Conservation (phyloP, 441 rosid species). For the Syzygium syzygioides region DNA sequence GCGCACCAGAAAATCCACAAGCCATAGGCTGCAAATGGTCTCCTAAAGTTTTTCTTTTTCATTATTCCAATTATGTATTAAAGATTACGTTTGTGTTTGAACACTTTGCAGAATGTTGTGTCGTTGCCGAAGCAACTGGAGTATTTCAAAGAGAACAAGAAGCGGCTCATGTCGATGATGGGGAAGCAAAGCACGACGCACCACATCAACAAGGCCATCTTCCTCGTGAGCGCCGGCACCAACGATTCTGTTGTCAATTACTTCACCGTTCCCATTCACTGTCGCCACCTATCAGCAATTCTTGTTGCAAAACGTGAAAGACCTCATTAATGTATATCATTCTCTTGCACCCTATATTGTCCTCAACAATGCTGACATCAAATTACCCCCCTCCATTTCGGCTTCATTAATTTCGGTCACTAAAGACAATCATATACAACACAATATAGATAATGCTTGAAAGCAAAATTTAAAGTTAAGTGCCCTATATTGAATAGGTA, state of each 20-base stretch:
- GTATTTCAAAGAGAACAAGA: conserved; percentile 62
- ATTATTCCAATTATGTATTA: not conserved
- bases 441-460: not conserved
- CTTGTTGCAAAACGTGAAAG: conserved; percentile 29
- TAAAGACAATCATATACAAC: not conserved
- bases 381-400: not conserved
- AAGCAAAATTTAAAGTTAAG: not conserved
- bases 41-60: not conserved
- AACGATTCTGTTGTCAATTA: conserved; percentile 69
- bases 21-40: not conserved
- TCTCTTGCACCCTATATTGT: not conserved
- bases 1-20: not conserved
- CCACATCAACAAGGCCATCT: conserved; percentile 43
- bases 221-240: conserved; percentile 57
- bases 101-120: conserved; percentile 45
- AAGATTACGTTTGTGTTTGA: not conserved
- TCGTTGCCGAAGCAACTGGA: conserved; percentile 44
- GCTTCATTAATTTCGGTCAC: not conserved
- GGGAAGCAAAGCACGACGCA: conserved; percentile 41
- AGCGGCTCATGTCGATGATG: conserved; percentile 32
- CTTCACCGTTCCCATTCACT: conserved; percentile 43
- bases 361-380: not conserved
- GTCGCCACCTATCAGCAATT: conserved; percentile 51
- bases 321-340: conserved; percentile 43
- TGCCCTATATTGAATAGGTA: not conserved